Evolutionary conservation across 768 basidiomycete species (phyloP).

Genomic region (Termitomyces titanicus): DNA sequence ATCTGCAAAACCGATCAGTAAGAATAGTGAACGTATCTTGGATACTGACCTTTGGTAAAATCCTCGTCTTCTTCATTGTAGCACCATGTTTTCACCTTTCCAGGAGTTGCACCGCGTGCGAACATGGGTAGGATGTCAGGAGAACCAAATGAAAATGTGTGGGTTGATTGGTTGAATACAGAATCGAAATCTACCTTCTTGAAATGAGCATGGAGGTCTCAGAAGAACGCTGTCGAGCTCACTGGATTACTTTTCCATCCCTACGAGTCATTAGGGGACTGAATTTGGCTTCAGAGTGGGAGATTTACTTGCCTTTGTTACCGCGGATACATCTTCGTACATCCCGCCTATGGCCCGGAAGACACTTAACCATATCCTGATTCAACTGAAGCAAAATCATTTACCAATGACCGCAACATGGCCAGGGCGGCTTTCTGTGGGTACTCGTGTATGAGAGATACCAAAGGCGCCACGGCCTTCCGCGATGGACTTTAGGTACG

Average conservation of each 20-base stretch:
- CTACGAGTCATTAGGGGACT: constrained; percentile 29
- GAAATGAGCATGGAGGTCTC: constrained; percentile 15
- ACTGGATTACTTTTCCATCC: constrained; percentile 89
- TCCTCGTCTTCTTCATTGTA: constrained; percentile 80
- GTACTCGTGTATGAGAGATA: constrained; percentile 81
- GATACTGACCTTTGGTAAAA: constrained; percentile 69
- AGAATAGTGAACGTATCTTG: background rate
- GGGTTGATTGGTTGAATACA: constrained; percentile 77
- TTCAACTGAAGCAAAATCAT: constrained; percentile 1
- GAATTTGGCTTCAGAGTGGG: background rate
- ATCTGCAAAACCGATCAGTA: background rate
- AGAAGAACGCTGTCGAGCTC: constrained; percentile 10
- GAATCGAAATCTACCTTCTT: constrained; percentile 76
- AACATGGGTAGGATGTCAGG: constrained; percentile 93
- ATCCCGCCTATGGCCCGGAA: constrained; percentile 64
- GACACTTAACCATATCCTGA: background rate
- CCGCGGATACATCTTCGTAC: constrained; percentile 89
- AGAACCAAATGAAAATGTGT: constrained; percentile 81
- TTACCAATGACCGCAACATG: constrained; percentile 85
- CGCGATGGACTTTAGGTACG: constrained; percentile 65
- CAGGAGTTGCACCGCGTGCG: constrained; percentile 62
- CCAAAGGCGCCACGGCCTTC: constrained; percentile 74
- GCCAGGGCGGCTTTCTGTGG: constrained; percentile 85
- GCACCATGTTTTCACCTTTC: constrained; percentile 70
- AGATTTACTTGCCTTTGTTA: constrained; percentile 60